A percentile compares a stretch with the other conserved stretches of the same genome.
Conservation (phyloP, 2,329 filamentous ascomycete species). For the Xylariaceae sp. region DNA sequence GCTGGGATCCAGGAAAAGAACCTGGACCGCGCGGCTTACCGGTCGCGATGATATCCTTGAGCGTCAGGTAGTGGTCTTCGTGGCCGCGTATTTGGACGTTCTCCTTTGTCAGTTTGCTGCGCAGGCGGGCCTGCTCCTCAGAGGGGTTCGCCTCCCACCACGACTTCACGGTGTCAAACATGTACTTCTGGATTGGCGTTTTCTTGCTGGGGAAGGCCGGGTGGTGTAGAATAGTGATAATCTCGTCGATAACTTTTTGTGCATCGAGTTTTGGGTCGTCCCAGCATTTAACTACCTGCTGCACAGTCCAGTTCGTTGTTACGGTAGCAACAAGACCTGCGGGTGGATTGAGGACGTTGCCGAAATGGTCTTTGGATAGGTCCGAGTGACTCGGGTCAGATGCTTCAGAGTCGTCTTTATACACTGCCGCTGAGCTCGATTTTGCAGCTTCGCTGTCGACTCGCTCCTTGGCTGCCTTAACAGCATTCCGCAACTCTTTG, state of each 20-base stretch:
- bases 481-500: constrained; percentile 39
- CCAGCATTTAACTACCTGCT: constrained; percentile 72
- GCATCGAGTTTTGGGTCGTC: constrained; percentile 68
- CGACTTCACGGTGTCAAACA: constrained; percentile 69
- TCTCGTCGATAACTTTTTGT: constrained; percentile 66
- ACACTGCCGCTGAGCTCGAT: constrained; percentile 36
- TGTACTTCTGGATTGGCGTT: constrained; percentile 65
- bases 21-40: constrained; percentile 32
- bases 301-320: constrained; percentile 70
- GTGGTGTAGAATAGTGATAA: constrained; percentile 70
- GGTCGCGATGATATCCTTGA: constrained; percentile 35
- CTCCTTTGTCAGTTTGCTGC: constrained; percentile 37
- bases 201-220: constrained; percentile 58
- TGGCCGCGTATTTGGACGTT: constrained; percentile 38
- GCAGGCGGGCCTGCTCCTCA: constrained; percentile 32
- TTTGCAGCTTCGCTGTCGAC: constrained; percentile 41
- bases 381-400: constrained; percentile 64
- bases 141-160: constrained; percentile 51
- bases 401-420: constrained; percentile 43
- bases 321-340: constrained; percentile 60
- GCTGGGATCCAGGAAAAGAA: constrained; percentile 39
- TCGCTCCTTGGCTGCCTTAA: constrained; percentile 39
- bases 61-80: constrained; percentile 38
- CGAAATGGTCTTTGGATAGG: constrained; percentile 65
- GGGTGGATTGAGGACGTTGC: constrained; percentile 62